These are phyloP conservation scores for Boletus mariae DNA, from an alignment of 1,284 basidiomycete species.

Conservation along the genomic window DNA sequence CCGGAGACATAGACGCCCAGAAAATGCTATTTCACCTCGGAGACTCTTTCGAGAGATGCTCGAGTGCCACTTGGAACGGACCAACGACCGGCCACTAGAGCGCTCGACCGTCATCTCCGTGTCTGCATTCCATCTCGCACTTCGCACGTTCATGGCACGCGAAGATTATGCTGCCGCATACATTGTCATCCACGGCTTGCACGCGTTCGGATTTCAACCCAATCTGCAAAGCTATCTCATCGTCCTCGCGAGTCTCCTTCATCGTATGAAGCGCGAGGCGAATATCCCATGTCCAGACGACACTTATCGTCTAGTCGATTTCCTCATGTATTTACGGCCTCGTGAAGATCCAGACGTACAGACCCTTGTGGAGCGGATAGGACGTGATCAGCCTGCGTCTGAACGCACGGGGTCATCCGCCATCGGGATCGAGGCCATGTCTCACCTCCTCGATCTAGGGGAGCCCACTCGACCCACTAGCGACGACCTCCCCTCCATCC, in stretches of 20 bases:
- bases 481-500: slow-evolving; percentile 9
- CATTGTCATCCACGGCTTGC: slow-evolving; percentile 37
- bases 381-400: neutral
- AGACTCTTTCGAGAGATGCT: slow-evolving; percentile 49
- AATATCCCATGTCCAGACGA: neutral
- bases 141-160: slow-evolving; percentile 42
- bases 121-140: slow-evolving; percentile 38
- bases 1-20: slow-evolving; percentile 20
- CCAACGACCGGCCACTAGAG: slow-evolving; percentile 7
- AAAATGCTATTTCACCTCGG: slow-evolving; percentile 36
- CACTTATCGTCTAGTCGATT: slow-evolving; percentile 22
- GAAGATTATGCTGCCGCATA: slow-evolving; percentile 48
- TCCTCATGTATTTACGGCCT: slow-evolving; percentile 19
- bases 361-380: slow-evolving; percentile 18
- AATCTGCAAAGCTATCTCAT: slow-evolving; percentile 40
- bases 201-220: slow-evolving; percentile 28
- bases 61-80: slow-evolving; percentile 30
- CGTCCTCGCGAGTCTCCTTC: slow-evolving; percentile 31
- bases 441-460: slow-evolving; percentile 22
- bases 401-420: slow-evolving; percentile 2
- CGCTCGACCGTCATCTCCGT: slow-evolving; percentile 33
- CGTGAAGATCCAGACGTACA: slow-evolving; percentile 19
- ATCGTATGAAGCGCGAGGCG: slow-evolving; percentile 27
- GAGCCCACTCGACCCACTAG: neutral
- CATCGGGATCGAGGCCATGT: slow-evolving; percentile 15